These are phyloP conservation scores for Russula abietina DNA, from an alignment of 768 basidiomycete genomes.

Conservation along the genomic window DNA sequence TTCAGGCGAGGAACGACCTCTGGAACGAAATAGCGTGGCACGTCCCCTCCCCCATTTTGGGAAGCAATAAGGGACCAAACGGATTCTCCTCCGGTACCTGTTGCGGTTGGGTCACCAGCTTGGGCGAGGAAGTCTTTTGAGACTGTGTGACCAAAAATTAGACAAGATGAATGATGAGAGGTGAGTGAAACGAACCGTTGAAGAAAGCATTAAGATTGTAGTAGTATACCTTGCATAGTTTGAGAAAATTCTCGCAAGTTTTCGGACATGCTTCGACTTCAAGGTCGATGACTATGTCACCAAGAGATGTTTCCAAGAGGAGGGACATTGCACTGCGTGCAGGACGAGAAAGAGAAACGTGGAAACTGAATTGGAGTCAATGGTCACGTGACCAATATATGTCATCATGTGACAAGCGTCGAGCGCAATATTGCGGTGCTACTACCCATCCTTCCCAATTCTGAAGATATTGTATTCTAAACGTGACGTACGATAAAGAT, in stretches of 20 bases:
- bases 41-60: conserved; percentile 31
- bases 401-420: not conserved
- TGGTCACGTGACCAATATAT: not conserved
- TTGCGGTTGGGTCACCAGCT: conserved; percentile 92
- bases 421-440: too few relatives aligned
- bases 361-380: not conserved
- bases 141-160: conserved; percentile 44
- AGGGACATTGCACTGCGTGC: conserved; percentile 76
- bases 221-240: conserved; percentile 95
- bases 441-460: too few relatives aligned
- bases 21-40: conserved; percentile 82
- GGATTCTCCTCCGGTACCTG: conserved; percentile 89
- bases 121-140: conserved; percentile 98
- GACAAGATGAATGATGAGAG: not conserved
- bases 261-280: conserved; percentile 87
- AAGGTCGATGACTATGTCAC: conserved; percentile 94
- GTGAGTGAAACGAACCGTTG: conserved; percentile 57
- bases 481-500: too few relatives aligned
- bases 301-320: conserved; percentile 92
- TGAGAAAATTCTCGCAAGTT: conserved; percentile 93
- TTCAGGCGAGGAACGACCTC: conserved; percentile 78
- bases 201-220: conserved; percentile 98
- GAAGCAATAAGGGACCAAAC: conserved; percentile 73
- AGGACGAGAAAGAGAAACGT: too few relatives aligned
- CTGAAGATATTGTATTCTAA: too few relatives aligned